Conservation (phyloP, 345 rosid species). For the Lumnitzera racemosa region DNA sequence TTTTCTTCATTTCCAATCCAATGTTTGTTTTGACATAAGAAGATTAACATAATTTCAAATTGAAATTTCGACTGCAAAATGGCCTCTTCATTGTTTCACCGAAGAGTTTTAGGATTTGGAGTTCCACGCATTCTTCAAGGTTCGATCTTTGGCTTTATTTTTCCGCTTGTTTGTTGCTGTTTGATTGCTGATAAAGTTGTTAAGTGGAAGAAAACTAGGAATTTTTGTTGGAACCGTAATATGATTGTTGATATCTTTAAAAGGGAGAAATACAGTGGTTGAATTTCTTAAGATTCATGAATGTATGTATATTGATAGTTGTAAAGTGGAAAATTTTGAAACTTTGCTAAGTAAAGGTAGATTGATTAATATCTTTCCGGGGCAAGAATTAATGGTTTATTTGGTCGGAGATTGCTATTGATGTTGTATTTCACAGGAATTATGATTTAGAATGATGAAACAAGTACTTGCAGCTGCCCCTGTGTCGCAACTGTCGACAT, state of each 20-base stretch:
- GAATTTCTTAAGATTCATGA: too few relatives aligned
- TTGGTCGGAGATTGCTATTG: too few relatives aligned
- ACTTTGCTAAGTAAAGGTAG: too few relatives aligned
- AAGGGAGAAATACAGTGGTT: too few relatives aligned
- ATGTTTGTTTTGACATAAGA: background rate
- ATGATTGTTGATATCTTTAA: background rate
- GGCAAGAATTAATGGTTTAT: too few relatives aligned
- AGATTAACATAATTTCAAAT: background rate
- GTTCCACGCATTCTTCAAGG: constrained; percentile 45
- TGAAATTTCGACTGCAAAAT: constrained; percentile 8
- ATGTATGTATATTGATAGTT: too few relatives aligned
- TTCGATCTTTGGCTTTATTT: constrained; percentile 16
- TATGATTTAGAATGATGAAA: too few relatives aligned
- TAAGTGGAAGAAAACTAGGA: background rate
- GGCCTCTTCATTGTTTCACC: constrained; percentile 49
- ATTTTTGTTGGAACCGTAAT: background rate
- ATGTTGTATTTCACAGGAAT: too few relatives aligned
- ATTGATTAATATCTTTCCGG: too few relatives aligned
- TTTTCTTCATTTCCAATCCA: background rate
- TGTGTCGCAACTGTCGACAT: too few relatives aligned
- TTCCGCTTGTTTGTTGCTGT: background rate
- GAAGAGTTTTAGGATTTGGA: constrained; percentile 49
- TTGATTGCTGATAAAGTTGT: constrained; percentile 7
- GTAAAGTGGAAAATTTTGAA: too few relatives aligned
- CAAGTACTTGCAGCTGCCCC: too few relatives aligned